Evolutionary conservation across 2,329 filamentous ascomycete genomes (phyloP), one percentile per base, ranked within the genome.

Genomic region (Botryotinia convoluta): DNA sequence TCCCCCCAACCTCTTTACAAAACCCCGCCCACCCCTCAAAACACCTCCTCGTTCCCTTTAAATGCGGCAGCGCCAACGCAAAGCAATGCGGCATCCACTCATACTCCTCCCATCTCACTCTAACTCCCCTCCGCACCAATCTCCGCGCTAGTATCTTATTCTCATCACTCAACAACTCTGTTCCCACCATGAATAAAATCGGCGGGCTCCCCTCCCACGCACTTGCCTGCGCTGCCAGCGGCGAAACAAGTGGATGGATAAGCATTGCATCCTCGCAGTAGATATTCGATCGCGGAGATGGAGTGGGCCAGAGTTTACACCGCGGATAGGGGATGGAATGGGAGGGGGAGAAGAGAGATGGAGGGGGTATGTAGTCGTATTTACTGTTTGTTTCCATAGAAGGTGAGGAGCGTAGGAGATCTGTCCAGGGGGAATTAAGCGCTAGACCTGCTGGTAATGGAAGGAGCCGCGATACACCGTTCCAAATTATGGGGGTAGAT

Each of bases 31-130:
- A 89, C 4, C 83, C 82, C 22, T 85, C 81, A 73, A 89, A 86
- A 77, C 89, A 92, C 65, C 86, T 84, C 76, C 79, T 82, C 4
- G 86, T 82, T 44, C 82, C 84, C 1, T 84, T 79, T 3, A 85
- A 80, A 7, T 82, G 81, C 2, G 84, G 81, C 72, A 93, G 82
- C 1, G 92, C 75, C 75, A 89, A 77, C 0, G 87, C 88, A 79
- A 93, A 95, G 77, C 88, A 89, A 82, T 95, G 93, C 72, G 93
- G 92, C 93, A 95, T 95, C 7, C 89, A 91, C 80, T 94, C 91
- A 79, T 90, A 96, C 82, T 93, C 88, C 79, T 93, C 89, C 78
- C 90, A 92, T 3, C 88, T 84, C 0, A 95, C 88, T 0, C 78
- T 79, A 0, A 91, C 90, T 4, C 88, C 89, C 62, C 92, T 87